A percentile compares a stretch with the other conserved stretches of the same genome.
Evolutionary conservation across 2,329 filamentous ascomycete genomes (phyloP).

Genomic region (Microthyrium microscopicum): DNA sequence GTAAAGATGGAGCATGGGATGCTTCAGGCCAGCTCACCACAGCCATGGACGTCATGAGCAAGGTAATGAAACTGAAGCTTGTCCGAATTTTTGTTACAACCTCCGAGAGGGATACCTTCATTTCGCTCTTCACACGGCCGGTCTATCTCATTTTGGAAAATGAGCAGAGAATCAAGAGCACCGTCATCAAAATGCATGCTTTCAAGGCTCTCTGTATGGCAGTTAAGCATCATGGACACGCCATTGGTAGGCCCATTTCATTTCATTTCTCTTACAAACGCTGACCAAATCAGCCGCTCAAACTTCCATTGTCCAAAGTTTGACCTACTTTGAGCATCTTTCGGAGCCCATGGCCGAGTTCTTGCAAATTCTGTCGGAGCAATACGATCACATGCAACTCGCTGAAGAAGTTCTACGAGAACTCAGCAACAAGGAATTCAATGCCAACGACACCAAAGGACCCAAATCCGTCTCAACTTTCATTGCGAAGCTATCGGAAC

Average conservation of each 20-base stretch:
- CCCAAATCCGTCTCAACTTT: conserved; percentile 95
- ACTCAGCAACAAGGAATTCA: conserved; percentile 95
- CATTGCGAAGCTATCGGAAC: conserved; percentile 79
- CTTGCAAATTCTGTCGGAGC: conserved; percentile 83
- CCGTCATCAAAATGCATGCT: conserved; percentile 81
- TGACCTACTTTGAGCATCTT: conserved; percentile 97
- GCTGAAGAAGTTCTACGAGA: conserved; percentile 84
- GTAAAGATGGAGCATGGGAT: conserved; percentile 73
- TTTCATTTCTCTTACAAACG: not conserved
- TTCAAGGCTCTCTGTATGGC: conserved; percentile 96
- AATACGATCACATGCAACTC: conserved; percentile 93
- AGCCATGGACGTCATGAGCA: conserved; percentile 87
- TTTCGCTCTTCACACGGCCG: conserved; percentile 77
- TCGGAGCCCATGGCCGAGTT: conserved; percentile 99
- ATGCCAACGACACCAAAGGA: conserved; percentile 84
- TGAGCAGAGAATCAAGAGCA: conserved; percentile 80
- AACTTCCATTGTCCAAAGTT: conserved; percentile 91
- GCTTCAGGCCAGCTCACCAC: conserved; percentile 73
- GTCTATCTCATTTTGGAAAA: conserved; percentile 91
- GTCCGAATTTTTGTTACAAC: conserved; percentile 90
- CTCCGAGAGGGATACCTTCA: conserved; percentile 88
- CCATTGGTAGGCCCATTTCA: conserved; percentile 51
- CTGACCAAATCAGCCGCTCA: conserved; percentile 52
- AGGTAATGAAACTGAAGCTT: conserved; percentile 83
- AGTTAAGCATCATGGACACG: conserved; percentile 94